Evolutionary conservation across 1,284 basidiomycete genomes (phyloP).

Genomic region (Rhodotorula sp.): DNA sequence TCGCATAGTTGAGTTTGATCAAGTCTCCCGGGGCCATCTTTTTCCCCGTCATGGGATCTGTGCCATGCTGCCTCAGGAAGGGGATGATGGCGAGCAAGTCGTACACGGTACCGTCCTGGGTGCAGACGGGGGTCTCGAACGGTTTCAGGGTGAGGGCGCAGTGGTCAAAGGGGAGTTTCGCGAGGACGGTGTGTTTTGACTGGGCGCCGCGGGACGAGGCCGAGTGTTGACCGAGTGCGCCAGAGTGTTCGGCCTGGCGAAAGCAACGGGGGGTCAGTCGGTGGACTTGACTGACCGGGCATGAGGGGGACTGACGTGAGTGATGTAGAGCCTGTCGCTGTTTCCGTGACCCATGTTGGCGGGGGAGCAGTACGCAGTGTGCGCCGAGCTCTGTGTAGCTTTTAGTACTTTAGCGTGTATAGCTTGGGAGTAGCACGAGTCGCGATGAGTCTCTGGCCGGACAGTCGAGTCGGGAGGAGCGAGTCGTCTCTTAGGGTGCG

Average conservation of each 20-base stretch:
- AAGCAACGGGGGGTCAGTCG: not conserved
- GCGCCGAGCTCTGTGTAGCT: too few relatives aligned
- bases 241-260: slow-evolving; percentile 37
- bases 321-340: slow-evolving; percentile 37
- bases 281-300: too few relatives aligned
- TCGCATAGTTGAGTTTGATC: slow-evolving; percentile 81
- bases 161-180: slow-evolving; percentile 38
- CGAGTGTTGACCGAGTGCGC: slow-evolving; percentile 31
- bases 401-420: not conserved
- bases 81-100: slow-evolving; percentile 42
- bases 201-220: slow-evolving; percentile 31
- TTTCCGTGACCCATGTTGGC: slow-evolving; percentile 24
- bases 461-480: too few relatives aligned
- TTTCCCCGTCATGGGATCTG: slow-evolving; percentile 79
- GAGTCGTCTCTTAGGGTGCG: too few relatives aligned
- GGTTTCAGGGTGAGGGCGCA: slow-evolving; percentile 45
- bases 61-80: slow-evolving; percentile 36
- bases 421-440: not conserved
- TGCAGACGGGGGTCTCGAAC: slow-evolving; percentile 44
- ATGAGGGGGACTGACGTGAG: slow-evolving; percentile 13
- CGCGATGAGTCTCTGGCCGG: too few relatives aligned
- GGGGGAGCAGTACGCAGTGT: not conserved
- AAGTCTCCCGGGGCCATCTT: slow-evolving; percentile 74
- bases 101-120: slow-evolving; percentile 42
- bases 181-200: slow-evolving; percentile 14